Conservation (phyloP, 441 rosid species). For the Gossypium davidsonii region DNA sequence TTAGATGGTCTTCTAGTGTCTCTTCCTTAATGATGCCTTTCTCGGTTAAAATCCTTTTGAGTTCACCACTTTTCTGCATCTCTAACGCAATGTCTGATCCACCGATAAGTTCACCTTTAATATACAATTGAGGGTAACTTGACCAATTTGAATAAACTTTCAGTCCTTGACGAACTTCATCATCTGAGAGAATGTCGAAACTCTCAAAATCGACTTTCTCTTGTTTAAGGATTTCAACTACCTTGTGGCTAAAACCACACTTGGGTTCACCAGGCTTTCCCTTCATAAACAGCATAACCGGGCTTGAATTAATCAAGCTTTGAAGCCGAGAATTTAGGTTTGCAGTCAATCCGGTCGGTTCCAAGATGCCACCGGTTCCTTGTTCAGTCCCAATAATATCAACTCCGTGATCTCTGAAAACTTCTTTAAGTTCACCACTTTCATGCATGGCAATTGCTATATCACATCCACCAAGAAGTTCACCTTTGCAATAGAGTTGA, state of each 20-base stretch:
- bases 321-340: constrained; percentile 37
- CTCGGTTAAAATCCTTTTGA: constrained; percentile 48
- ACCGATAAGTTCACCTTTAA: constrained; percentile 79
- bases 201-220: constrained; percentile 53
- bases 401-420: constrained; percentile 59
- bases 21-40: constrained; percentile 50
- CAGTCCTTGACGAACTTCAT: constrained; percentile 67
- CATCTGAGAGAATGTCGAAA: constrained; percentile 54
- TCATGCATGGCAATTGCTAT: constrained; percentile 81
- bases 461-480: constrained; percentile 91
- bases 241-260: constrained; percentile 68
- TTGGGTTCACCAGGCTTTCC: constrained; percentile 61
- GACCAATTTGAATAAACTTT: constrained; percentile 73
- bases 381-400: constrained; percentile 20
- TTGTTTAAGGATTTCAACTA: constrained; percentile 53
- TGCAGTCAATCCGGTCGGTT: constrained; percentile 51
- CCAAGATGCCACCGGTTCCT: constrained; percentile 42
- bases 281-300: constrained; percentile 67
- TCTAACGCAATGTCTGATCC: constrained; percentile 89
- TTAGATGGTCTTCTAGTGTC: constrained; percentile 56
- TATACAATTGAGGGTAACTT: constrained; percentile 79
- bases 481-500: constrained; percentile 87
- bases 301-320: constrained; percentile 43
- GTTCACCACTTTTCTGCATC: constrained; percentile 93
- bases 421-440: constrained; percentile 75